Evolutionary conservation across 1,139 yeast species (phyloP).

Genomic region (Hyphopichia burtonii): DNA sequence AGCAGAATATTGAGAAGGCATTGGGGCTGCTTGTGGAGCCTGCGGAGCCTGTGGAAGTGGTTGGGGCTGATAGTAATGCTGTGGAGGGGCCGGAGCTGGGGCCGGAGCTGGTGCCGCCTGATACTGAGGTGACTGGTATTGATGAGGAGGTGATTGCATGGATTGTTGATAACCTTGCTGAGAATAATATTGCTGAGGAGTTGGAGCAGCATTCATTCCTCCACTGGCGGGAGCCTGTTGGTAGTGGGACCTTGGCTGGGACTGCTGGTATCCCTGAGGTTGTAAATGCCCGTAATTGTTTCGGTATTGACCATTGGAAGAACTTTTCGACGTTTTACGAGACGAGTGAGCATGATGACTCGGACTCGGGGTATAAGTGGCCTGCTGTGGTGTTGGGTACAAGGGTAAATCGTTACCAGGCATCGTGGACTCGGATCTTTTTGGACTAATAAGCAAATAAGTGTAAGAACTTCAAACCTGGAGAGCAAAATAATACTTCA

Average conservation of each 20-base stretch:
- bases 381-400: slow-evolving; percentile 51
- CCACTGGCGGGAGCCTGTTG: not conserved
- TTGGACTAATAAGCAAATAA: not conserved
- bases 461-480: not conserved
- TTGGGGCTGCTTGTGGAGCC: slow-evolving; percentile 8
- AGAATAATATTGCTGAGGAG: slow-evolving; percentile 12
- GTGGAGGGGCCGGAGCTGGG: slow-evolving; percentile 15
- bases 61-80: slow-evolving; percentile 15
- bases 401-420: slow-evolving; percentile 43
- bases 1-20: slow-evolving; percentile 10
- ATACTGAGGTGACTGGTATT: slow-evolving; percentile 9
- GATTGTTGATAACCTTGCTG: too few species aligned
- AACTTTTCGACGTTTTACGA: slow-evolving; percentile 9
- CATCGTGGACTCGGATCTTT: slow-evolving; percentile 9
- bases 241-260: slow-evolving; percentile 10
- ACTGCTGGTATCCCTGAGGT: slow-evolving; percentile 12
- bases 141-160: too few species aligned
- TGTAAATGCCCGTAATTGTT: slow-evolving; percentile 12
- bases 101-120: slow-evolving; percentile 9
- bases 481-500: too few species aligned
- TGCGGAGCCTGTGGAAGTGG: slow-evolving; percentile 14
- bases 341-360: slow-evolving; percentile 16
- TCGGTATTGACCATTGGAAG: slow-evolving; percentile 16
- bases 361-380: slow-evolving; percentile 29
- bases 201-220: slow-evolving; percentile 9